A percentile compares a stretch with the other conserved stretches of the same genome.
Conservation (phyloP, 2,329 filamentous ascomycete genomes). For the Pseudogymnoascus verrucosus region DNA sequence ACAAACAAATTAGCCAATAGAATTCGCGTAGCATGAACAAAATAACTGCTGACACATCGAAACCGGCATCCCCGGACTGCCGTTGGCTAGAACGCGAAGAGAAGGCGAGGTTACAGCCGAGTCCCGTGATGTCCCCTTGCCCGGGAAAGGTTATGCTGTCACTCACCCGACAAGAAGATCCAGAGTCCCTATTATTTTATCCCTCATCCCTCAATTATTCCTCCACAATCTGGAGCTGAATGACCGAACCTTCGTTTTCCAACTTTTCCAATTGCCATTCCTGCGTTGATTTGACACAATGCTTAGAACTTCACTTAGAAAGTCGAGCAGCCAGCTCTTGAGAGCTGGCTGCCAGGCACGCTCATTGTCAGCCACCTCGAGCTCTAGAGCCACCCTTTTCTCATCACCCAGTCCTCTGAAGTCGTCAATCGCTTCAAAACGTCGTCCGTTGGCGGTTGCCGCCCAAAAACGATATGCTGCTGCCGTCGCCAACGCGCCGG, state of each 20-base stretch:
- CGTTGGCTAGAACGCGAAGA: not conserved
- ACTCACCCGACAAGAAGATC: not conserved
- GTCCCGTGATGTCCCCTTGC: slow-evolving; percentile 5
- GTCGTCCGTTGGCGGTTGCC: slow-evolving; percentile 38
- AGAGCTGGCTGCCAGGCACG: slow-evolving; percentile 40
- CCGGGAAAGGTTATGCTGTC: slow-evolving; percentile 1
- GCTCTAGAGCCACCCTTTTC: slow-evolving; percentile 31
- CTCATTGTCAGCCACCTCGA: slow-evolving; percentile 27
- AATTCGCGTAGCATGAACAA: not conserved
- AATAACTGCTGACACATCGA: not conserved
- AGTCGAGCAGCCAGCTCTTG: slow-evolving; percentile 57
- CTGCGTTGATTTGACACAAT: slow-evolving; percentile 46
- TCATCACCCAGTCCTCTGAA: slow-evolving; percentile 29
- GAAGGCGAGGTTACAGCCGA: slow-evolving; percentile 1
- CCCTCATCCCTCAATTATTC: not conserved
- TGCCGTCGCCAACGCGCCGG: slow-evolving; percentile 48
- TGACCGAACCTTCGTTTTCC: slow-evolving; percentile 8
- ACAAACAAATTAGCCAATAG: not conserved
- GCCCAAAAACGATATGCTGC: slow-evolving; percentile 48
- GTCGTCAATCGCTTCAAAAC: slow-evolving; percentile 38
- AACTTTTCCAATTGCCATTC: slow-evolving; percentile 13
- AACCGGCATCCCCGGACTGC: not conserved
- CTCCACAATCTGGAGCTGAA: slow-evolving; percentile 7
- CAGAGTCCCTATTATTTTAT: slow-evolving; percentile 6
- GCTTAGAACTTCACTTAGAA: slow-evolving; percentile 62